Base-by-base conservation (phyloP, 2,329 filamentous ascomycete species). In the Alternaria incomplexa region DNA sequence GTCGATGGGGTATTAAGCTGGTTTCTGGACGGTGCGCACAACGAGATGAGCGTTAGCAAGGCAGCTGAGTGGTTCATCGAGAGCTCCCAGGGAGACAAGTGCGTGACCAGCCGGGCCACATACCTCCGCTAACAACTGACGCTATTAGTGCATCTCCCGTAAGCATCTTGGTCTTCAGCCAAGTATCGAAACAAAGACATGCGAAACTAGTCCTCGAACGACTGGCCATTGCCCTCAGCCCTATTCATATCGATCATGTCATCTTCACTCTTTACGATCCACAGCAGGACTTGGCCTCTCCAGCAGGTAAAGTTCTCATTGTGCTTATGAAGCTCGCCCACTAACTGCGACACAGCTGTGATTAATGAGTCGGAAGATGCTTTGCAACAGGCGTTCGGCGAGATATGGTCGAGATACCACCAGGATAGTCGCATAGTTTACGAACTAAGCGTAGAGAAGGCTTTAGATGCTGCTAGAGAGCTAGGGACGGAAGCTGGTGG, bases 21-120 rank as follows among this genome's bases (percentile, higher is more conserved):
- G 67, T 68, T 63, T 40, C 46, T 70, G 25, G 67, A 70, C 44
- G 48, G 63, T 53, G 66, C 67, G 48, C 67, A 70, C 47, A 70
- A 68, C 43, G 57, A 66, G 26, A 53, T 66, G 65, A 66, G 67
- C 43, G 25, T 70, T 26, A 36, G 7, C 8, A 48, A 61, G 26
- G 66, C 66, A 26, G 61, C 56, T 13, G 40, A 65, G 50, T 70
- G 66, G 67, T 70, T 69, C 56, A 55, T 55, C 13, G 52, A 55
- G 32, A 55, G 15, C 28, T 57, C 13, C 13, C 28, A 58, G 45
- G 52, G 17, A 44, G 13, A 58, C 23, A 58, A 47, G 46, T 58
- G 22, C 40, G 30, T 13, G 30, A 32, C 47, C 28, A 30, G 28
- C 28, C 28, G 12, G 28, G 28, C 15, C 54, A n/a, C 28, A 28